Evolutionary conservation across 1,284 basidiomycete species (phyloP), one percentile per base, ranked within the genome.

Genomic region (Hemileia vastatrix): DNA sequence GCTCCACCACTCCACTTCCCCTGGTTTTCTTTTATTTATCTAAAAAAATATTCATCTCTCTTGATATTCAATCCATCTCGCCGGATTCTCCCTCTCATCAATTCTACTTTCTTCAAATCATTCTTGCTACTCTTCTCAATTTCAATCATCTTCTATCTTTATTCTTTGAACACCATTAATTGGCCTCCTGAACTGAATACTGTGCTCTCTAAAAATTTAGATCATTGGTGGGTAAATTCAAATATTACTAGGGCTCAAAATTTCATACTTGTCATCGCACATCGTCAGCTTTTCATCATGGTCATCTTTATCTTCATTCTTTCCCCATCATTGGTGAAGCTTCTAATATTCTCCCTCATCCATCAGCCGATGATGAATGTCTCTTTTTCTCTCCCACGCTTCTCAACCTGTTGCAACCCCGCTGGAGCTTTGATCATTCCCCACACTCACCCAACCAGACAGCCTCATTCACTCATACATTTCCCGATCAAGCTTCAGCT

Each of bases 281-380:
- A 62, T 56, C 60, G 60, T 62, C 6, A 54, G 60, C 4, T 5
- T 8, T 23, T 27, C 6, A 43, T n/a, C 23, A 8, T 21, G 18
- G 18, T 33, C 32, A 40, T 5, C 23, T 4, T 24, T 18, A 19
- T 27, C 18, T 6, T 23, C 11, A 13, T 31, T 52, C 31, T 31
- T 9, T 52, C 18, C 11, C 24, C 31, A n/a, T 24, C 31, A n/a
- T 4, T 33, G 2, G 11, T 18, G n/a, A 21, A 33, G 47, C 36
- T 36, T 13, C 27, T 24, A 36, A 40, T 23, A 33, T 18, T 18
- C 32, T 51, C n/a, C 4, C 21, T 27, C 40, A 27, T 4, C 13
- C 31, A 55, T 55, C 24, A 62, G 60, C 60, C 60, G 60, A 62
- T 40, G 60, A 62, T 36, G 60, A 62, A 40, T 55, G 53, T 15